Evolutionary conservation across 805 yeast genomes (phyloP), one percentile per base, ranked within the genome.

Genomic region (Lipomyces kockii): DNA sequence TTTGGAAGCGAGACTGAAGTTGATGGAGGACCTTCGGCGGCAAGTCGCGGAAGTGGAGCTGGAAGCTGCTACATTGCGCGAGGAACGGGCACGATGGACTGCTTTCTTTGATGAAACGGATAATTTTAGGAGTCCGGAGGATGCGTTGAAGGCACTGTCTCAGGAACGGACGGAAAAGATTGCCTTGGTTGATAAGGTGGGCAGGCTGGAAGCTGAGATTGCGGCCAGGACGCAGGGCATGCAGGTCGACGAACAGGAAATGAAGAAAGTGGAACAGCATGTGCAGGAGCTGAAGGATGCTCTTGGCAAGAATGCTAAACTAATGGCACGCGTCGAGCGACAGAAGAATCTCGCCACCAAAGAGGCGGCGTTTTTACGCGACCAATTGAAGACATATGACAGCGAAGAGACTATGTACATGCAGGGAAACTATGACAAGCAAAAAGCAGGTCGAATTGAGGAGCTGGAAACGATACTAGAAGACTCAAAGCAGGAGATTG

Each of bases 341-440:
- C 88, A 87, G 65, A 82, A 82, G 61, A 73, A 79, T 2, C 78
- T 89, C 55, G 83, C 87, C n/a, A 73, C 79, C 29, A 86, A 85
- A 68, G 93, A 89, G 73, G 83, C 87, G 35, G 85, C 82, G 63
- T 82, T 87, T 65, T 77, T 89, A 62, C 80, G 89, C 66, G 81
- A 81, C 53, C 88, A 87, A 76, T 75, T 89, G 61, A 83, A 86
- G 63, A 82, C 82, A 37, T 74, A 85, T 58, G 88, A 85, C 66
- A 75, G 75, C 25, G 80, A 78, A 62, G 79, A 76, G 54, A 57
- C 68, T 7, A 54, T 68, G 37, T 64, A 67, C 49, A 68, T 66
- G 55, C 70, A 61, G 8, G 72, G 72, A 1, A 65, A 65, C 11
- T 57, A 60, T 8, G 76, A 70, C 39, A 62, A 60, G 32, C 68